phyloP scores from a whole-genome alignment of 345 rosid genomes.

The Aurinia saxatilis region DNA sequence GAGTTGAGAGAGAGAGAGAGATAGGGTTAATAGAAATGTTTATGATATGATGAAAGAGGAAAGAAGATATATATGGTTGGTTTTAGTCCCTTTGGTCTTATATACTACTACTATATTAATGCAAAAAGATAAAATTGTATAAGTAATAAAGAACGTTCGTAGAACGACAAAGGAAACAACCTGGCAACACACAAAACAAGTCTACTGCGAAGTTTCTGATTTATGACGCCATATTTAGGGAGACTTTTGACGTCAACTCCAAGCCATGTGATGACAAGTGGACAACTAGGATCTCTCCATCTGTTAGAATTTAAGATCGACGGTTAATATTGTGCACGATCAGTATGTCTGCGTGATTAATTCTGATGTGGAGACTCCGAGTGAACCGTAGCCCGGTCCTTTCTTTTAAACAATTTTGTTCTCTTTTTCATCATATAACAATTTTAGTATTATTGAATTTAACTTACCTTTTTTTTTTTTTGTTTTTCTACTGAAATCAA shows the following conservation, averaged over 20 bases:
- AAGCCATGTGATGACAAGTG: background rate
- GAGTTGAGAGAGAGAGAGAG: background rate
- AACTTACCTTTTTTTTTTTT: background rate
- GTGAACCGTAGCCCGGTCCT: background rate
- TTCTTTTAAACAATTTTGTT: background rate
- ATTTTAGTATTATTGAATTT: background rate
- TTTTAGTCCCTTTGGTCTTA: constrained; percentile 1
- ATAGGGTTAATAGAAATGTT: constrained; percentile 11
- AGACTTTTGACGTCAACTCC: constrained; percentile 30
- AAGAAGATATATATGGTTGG: background rate
- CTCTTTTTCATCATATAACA: background rate
- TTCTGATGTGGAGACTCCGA: background rate
- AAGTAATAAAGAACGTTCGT: constrained; percentile 9
- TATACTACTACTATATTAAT: background rate
- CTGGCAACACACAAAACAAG: constrained; percentile 22
- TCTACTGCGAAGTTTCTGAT: background rate
- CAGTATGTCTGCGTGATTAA: background rate
- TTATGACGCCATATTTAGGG: constrained; percentile 14
- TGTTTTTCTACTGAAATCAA: too few species aligned
- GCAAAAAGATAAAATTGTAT: background rate
- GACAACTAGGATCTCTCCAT: background rate
- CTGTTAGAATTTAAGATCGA: background rate
- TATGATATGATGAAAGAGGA: constrained; percentile 6
- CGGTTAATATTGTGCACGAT: background rate
- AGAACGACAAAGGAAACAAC: constrained; percentile 35